A percentile compares a stretch with the other conserved stretches of the same genome.
These are phyloP conservation scores for Pharnaceum exiguum DNA, from an alignment of 148 eudicot species.

Conservation along the genomic window DNA sequence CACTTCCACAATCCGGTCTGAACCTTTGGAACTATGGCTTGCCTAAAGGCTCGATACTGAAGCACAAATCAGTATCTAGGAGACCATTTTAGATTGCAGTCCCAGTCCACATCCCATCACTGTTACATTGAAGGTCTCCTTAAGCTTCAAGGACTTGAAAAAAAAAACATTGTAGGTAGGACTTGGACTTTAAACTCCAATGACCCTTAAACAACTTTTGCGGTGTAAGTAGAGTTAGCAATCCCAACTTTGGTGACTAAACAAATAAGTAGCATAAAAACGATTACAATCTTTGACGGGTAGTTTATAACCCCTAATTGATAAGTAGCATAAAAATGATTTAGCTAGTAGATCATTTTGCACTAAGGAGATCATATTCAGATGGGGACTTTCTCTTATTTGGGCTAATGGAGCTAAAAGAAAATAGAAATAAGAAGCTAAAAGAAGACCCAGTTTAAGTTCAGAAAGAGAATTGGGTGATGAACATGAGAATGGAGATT, in stretches of 20 bases:
- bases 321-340: too few species aligned
- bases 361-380: too few species aligned
- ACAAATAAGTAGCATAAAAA: background rate
- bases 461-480: too few species aligned
- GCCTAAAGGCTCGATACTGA: too few species aligned
- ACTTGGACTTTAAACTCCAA: conserved; percentile 16
- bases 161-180: conserved; percentile 25
- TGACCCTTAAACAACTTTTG: conserved; percentile 1
- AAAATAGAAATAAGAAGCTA: too few species aligned
- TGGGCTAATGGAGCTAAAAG: too few species aligned
- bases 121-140: conserved; percentile 25
- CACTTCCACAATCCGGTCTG: too few species aligned
- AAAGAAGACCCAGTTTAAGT: too few species aligned
- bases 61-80: conserved; percentile 11
- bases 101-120: conserved; percentile 16
- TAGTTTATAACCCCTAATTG: conserved; percentile 64
- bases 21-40: too few species aligned
- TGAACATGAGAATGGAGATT: too few species aligned
- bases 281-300: conserved; percentile 36
- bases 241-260: conserved; percentile 48
- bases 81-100: background rate
- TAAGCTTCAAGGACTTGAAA: conserved; percentile 36
- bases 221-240: conserved; percentile 39
- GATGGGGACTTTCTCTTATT: too few species aligned
- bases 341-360: too few species aligned